phyloP scores from a whole-genome alignment of 768 basidiomycete genomes.

The Pleurotus platypus region DNA sequence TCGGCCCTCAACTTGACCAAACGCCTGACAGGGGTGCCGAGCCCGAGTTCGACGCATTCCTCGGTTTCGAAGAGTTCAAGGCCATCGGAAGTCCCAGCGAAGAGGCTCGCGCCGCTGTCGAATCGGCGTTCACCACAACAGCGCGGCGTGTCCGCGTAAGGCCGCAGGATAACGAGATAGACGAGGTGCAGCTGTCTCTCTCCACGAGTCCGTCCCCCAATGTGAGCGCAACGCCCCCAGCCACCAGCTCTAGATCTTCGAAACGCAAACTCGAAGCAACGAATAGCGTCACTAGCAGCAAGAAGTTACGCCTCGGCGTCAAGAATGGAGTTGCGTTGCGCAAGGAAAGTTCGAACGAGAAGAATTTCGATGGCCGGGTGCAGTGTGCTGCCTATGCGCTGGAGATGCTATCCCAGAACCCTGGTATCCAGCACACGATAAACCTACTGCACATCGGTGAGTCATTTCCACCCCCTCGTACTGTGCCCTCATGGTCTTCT shows the following conservation, averaged over 20 bases:
- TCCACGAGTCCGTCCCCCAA: neutral
- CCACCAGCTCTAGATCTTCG: neutral
- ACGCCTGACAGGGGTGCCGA: neutral
- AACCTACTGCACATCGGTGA: constrained; percentile 8
- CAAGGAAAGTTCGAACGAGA: neutral
- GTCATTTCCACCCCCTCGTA: neutral
- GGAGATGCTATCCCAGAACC: constrained; percentile 6
- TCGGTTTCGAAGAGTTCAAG: neutral
- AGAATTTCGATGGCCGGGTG: neutral
- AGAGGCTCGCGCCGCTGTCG: neutral
- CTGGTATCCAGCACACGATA: constrained; percentile 7
- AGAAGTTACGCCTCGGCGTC: neutral
- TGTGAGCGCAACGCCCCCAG: neutral
- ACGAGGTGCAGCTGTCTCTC: neutral
- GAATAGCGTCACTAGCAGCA: neutral
- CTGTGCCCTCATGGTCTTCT: constrained; percentile 1
- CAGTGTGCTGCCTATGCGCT: constrained; percentile 9
- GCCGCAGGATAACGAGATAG: neutral
- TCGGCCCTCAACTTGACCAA: neutral
- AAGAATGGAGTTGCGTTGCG: neutral
- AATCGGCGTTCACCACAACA: neutral
- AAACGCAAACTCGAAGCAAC: neutral
- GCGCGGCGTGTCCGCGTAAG: neutral
- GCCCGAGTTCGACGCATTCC: neutral
- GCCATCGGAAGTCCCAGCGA: neutral